Conservation (phyloP, 352 stramenopile species). For the Lagenidium sp. region DNA sequence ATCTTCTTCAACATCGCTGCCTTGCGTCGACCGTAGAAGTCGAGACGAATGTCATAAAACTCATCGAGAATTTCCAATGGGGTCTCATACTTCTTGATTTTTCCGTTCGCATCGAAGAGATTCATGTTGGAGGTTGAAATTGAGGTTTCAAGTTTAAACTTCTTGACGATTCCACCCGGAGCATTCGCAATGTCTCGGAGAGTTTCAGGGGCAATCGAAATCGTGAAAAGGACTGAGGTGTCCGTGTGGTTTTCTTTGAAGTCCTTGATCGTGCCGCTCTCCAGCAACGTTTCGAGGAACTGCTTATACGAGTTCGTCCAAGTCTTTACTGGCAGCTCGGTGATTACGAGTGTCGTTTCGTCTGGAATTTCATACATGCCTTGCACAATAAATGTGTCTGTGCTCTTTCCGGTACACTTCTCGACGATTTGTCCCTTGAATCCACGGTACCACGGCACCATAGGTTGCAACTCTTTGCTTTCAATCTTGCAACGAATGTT, state of each 20-base stretch:
- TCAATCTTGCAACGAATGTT: constrained; percentile 62
- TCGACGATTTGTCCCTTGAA: constrained; percentile 86
- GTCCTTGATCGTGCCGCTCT: constrained; percentile 83
- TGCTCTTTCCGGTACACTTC: constrained; percentile 41
- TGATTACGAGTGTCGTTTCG: constrained; percentile 90
- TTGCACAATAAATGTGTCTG: constrained; percentile 80
- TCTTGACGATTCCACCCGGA: constrained; percentile 85
- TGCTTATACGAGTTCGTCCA: constrained; percentile 98
- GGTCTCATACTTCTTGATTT: constrained; percentile 92
- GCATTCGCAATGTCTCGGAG: constrained; percentile 61
- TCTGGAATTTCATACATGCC: constrained; percentile 75
- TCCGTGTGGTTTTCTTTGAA: constrained; percentile 92
- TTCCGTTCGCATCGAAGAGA: constrained; percentile 86
- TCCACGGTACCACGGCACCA: constrained; percentile 90
- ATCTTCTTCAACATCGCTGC: constrained; percentile 79
- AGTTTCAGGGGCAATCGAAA: constrained; percentile 65
- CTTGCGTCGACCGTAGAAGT: constrained; percentile 93
- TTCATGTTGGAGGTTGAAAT: constrained; percentile 97
- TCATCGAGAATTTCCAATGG: constrained; percentile 91
- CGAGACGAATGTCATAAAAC: constrained; percentile 90
- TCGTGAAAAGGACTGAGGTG: constrained; percentile 89
- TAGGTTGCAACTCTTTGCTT: constrained; percentile 32
- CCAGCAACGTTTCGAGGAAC: constrained; percentile 87
- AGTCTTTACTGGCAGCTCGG: constrained; percentile 92
- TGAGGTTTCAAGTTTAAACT: constrained; percentile 93